Conservation (phyloP, 495 filamentous ascomycete genomes). For the Hypoxylon rickii region DNA sequence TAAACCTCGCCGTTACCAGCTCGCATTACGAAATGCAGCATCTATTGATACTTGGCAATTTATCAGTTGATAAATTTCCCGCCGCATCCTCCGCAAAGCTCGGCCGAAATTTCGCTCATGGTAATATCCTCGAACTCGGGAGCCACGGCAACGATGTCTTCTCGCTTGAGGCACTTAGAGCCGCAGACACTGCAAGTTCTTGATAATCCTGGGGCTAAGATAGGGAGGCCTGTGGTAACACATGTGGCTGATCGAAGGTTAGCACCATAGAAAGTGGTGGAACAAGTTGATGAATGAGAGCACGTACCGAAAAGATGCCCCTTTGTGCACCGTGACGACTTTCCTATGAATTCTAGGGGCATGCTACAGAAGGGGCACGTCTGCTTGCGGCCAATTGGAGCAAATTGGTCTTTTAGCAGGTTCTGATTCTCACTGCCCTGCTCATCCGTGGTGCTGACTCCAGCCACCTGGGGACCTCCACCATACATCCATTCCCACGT, state of each 20-base stretch:
- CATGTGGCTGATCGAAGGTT: constrained; percentile 35
- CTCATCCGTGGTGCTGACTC: constrained; percentile 18
- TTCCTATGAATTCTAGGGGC: constrained; percentile 18
- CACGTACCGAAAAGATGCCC: constrained; percentile 41
- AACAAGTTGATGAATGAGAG: not conserved
- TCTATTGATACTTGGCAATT: too few relatives aligned
- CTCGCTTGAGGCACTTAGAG: constrained; percentile 42
- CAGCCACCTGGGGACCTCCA: constrained; percentile 46
- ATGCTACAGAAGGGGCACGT: constrained; percentile 45
- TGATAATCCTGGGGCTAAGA: constrained; percentile 49
- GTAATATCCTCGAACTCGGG: constrained; percentile 38
- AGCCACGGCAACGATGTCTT: constrained; percentile 37
- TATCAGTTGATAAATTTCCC: constrained; percentile 50
- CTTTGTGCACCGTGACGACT: constrained; percentile 26
- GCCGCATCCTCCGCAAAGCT: constrained; percentile 49
- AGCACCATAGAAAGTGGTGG: not conserved
- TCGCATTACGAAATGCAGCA: not conserved
- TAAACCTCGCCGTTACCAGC: not conserved
- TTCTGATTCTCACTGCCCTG: constrained; percentile 3
- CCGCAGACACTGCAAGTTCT: constrained; percentile 50
- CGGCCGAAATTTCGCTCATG: constrained; percentile 36
- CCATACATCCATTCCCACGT: constrained; percentile 56
- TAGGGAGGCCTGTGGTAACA: constrained; percentile 48
- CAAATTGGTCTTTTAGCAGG: constrained; percentile 40
- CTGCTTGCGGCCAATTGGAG: constrained; percentile 31